Evolutionary conservation across 495 filamentous ascomycete genomes (phyloP).

Genomic region (Talaromyces stipitatus): DNA sequence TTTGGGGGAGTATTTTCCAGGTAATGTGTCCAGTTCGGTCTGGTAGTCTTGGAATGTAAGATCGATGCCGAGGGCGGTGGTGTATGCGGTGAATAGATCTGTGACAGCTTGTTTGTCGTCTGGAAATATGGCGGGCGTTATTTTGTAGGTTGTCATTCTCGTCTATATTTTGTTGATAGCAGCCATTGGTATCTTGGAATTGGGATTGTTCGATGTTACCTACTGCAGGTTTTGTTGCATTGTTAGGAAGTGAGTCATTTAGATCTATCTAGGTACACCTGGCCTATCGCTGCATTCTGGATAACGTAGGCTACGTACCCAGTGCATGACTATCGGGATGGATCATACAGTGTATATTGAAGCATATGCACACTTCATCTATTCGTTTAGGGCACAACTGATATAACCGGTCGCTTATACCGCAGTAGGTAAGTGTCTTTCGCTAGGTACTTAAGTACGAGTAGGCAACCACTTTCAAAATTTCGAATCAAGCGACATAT

Average conservation of each 20-base stretch:
- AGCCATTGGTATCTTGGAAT: neutral
- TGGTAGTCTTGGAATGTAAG: conserved; percentile 52
- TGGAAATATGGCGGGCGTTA: conserved; percentile 23
- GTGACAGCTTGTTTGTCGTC: conserved; percentile 25
- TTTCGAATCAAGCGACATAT: too few species aligned
- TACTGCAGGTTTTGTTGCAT: too few species aligned
- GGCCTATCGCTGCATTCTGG: too few species aligned
- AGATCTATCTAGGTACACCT: too few species aligned
- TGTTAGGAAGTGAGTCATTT: too few species aligned
- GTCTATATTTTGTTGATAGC: neutral
- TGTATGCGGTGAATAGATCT: conserved; percentile 45
- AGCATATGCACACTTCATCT: too few species aligned
- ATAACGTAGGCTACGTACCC: too few species aligned
- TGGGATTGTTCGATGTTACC: neutral
- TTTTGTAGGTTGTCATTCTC: conserved; percentile 6
- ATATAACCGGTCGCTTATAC: too few species aligned
- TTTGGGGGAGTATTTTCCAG: conserved; percentile 42
- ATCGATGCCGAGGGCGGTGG: conserved; percentile 43
- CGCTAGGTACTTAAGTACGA: too few species aligned
- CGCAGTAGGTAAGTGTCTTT: too few species aligned
- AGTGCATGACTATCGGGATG: neutral
- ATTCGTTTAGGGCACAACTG: too few species aligned
- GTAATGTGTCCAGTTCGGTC: conserved; percentile 41
- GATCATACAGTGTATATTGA: neutral
- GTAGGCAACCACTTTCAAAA: too few species aligned